These are phyloP conservation scores for Dendrostoma leiphaemia DNA, from an alignment of 2,329 filamentous ascomycete genomes.

Conservation along the genomic window DNA sequence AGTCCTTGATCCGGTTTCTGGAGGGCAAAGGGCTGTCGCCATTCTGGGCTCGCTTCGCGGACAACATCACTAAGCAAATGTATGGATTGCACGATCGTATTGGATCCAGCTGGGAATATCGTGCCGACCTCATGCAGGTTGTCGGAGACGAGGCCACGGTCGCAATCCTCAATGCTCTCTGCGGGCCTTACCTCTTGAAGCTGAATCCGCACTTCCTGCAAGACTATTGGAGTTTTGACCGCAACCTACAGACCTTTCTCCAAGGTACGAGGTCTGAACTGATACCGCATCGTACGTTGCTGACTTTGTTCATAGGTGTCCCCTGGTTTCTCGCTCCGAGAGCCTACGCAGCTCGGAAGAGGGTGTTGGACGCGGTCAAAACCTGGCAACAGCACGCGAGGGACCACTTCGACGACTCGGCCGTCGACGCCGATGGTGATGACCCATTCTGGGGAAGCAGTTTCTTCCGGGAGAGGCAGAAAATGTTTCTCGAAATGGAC, in stretches of 20 bases:
- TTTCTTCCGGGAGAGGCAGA: conserved; percentile 25
- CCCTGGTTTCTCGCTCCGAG: conserved; percentile 26
- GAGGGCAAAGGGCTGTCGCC: conserved; percentile 25
- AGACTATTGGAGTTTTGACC: conserved; percentile 26
- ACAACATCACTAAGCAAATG: conserved; percentile 22
- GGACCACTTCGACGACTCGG: conserved; percentile 21
- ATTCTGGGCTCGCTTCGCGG: conserved; percentile 25
- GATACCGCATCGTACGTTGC: too few relatives aligned
- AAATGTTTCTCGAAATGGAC: conserved; percentile 26
- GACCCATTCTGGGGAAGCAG: conserved; percentile 27
- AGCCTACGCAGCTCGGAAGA: conserved; percentile 24
- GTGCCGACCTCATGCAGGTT: conserved; percentile 23
- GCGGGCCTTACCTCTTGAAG: conserved; percentile 24
- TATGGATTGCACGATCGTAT: conserved; percentile 16
- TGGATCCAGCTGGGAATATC: conserved; percentile 20
- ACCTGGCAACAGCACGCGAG: conserved; percentile 25
- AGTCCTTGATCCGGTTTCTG: conserved; percentile 20
- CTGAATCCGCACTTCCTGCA: conserved; percentile 24
- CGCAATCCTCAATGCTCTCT: conserved; percentile 24
- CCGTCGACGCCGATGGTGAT: conserved; percentile 21
- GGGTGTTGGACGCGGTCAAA: conserved; percentile 22
- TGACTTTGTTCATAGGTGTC: conserved; percentile 18
- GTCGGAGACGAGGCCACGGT: conserved; percentile 23
- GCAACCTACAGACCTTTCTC: conserved; percentile 27
- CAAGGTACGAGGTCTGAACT: conserved; percentile 20